These are phyloP conservation scores for Colletotrichum karsti DNA, from an alignment of 2,329 filamentous ascomycete species.

Conservation along the genomic window DNA sequence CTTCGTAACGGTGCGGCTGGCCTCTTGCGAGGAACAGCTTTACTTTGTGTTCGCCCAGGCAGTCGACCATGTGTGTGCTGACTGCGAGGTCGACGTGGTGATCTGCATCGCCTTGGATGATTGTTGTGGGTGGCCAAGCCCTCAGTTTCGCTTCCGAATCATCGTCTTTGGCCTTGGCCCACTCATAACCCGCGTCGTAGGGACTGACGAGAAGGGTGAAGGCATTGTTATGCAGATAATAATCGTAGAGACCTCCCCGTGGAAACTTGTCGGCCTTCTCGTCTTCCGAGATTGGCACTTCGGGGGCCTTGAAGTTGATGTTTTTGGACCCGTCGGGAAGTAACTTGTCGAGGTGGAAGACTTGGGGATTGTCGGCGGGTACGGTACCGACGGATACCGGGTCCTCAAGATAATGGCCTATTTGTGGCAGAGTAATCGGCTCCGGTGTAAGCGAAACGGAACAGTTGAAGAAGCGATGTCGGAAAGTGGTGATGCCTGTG, in stretches of 20 bases:
- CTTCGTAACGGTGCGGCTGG: conserved; percentile 39
- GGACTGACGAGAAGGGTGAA: conserved; percentile 37
- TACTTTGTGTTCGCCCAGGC: conserved; percentile 36
- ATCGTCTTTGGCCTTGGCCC: conserved; percentile 34
- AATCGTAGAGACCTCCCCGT: conserved; percentile 40
- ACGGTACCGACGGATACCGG: conserved; percentile 35
- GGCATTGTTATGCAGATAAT: conserved; percentile 41
- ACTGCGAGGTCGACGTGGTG: conserved; percentile 37
- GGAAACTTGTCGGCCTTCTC: background rate
- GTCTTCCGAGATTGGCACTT: background rate
- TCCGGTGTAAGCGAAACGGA: conserved; percentile 38
- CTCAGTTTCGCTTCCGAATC: conserved; percentile 20
- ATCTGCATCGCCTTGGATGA: conserved; percentile 43
- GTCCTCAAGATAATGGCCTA: conserved; percentile 33
- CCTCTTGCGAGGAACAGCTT: conserved; percentile 36
- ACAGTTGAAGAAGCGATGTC: conserved; percentile 45
- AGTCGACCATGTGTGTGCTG: conserved; percentile 36
- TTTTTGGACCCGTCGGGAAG: conserved; percentile 37
- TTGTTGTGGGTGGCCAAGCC: conserved; percentile 42
- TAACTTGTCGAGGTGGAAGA: conserved; percentile 38
- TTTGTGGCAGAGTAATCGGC: conserved; percentile 34
- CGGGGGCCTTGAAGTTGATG: background rate
- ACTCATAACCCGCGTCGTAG: conserved; percentile 42
- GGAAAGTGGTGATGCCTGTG: conserved; percentile 45
- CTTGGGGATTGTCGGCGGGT: conserved; percentile 17